These are phyloP conservation scores for Akanthomyces dipterigenus DNA, from an alignment of 2,329 filamentous ascomycete genomes.

Conservation along the genomic window DNA sequence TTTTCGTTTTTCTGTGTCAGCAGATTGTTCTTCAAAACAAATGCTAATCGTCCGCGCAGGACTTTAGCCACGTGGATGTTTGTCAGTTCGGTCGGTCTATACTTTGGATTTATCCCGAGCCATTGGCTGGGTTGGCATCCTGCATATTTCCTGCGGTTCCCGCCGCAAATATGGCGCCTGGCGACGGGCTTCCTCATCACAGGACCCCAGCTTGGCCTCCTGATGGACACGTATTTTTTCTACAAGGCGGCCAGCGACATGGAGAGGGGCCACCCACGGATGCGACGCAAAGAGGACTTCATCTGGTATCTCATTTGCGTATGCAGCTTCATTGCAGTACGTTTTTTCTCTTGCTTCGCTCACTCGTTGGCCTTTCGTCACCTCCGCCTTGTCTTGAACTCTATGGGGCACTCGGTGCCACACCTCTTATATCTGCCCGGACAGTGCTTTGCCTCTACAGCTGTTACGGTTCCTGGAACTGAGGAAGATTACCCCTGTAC, in stretches of 20 bases:
- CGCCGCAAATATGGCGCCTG: constrained; percentile 37
- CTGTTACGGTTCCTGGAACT: constrained; percentile 79
- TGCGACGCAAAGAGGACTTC: constrained; percentile 69
- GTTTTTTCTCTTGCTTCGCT: constrained; percentile 31
- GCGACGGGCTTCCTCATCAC: constrained; percentile 37
- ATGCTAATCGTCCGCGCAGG: constrained; percentile 13
- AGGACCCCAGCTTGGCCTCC: constrained; percentile 36
- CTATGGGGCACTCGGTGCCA: constrained; percentile 14
- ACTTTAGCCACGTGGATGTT: constrained; percentile 12
- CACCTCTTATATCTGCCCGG: constrained; percentile 70
- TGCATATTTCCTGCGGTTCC: constrained; percentile 44
- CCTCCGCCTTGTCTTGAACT: constrained; percentile 5
- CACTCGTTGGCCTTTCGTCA: constrained; percentile 12
- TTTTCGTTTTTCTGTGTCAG: not conserved
- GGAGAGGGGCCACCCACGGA: constrained; percentile 65
- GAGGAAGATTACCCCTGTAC: constrained; percentile 74
- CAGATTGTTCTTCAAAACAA: not conserved
- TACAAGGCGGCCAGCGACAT: constrained; percentile 72
- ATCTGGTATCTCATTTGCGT: constrained; percentile 75
- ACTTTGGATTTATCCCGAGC: constrained; percentile 46
- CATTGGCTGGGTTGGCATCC: constrained; percentile 47
- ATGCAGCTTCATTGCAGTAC: constrained; percentile 68
- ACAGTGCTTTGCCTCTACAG: constrained; percentile 57
- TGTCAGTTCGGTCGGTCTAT: constrained; percentile 51
- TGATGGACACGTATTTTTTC: constrained; percentile 69